Conservation (phyloP, 2,329 filamentous ascomycete genomes). For the Ceratocystis harringtonii region DNA sequence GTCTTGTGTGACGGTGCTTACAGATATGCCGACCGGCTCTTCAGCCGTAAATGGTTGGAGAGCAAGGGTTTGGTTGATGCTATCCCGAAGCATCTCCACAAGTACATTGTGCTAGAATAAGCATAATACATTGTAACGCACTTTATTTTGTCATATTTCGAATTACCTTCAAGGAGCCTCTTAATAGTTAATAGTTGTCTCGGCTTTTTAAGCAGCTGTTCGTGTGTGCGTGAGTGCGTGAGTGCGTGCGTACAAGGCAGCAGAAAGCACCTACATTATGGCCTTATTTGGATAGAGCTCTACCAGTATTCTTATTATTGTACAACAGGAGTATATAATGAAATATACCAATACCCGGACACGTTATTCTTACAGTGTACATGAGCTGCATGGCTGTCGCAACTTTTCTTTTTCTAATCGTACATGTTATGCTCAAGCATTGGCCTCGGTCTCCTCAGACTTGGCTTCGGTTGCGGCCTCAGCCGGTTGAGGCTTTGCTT, state of each 20-base stretch:
- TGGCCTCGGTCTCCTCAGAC: background rate
- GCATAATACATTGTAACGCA: background rate
- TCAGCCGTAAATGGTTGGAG: slow-evolving; percentile 79
- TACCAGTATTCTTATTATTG: slow-evolving; percentile 14
- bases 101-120: slow-evolving; percentile 84
- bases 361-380: slow-evolving; percentile 1
- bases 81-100: slow-evolving; percentile 71
- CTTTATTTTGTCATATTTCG: background rate
- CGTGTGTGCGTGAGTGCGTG: too few relatives aligned
- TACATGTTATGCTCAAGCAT: slow-evolving; percentile 4
- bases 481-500: background rate
- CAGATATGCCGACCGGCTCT: slow-evolving; percentile 83
- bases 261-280: background rate
- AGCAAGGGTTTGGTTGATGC: slow-evolving; percentile 69
- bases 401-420: slow-evolving; percentile 6
- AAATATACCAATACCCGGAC: background rate
- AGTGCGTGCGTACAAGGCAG: background rate
- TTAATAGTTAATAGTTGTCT: background rate
- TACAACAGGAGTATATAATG: slow-evolving; percentile 16
- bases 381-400: slow-evolving; percentile 4
- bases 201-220: background rate
- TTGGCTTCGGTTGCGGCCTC: background rate
- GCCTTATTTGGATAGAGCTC: background rate
- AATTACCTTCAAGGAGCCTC: background rate
- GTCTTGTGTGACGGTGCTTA: slow-evolving; percentile 95